Conservation (phyloP, 495 filamentous ascomycete genomes). For the Ascobolus immersus region DNA sequence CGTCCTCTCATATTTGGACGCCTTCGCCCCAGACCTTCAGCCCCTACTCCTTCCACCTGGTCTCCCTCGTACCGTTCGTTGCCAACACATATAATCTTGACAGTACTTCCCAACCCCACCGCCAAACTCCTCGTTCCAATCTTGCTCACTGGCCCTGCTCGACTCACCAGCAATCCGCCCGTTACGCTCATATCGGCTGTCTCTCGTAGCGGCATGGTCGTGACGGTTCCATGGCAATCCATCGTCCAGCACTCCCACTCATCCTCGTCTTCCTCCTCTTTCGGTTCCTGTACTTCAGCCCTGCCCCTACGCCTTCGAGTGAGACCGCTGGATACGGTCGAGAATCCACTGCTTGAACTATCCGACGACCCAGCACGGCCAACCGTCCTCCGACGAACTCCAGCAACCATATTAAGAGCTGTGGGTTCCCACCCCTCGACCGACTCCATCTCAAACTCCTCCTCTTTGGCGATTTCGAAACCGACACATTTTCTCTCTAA, state of each 20-base stretch:
- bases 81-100: constrained; percentile 38
- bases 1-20: constrained; percentile 19
- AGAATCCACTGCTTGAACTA: too few species aligned
- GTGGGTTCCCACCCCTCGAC: constrained; percentile 23
- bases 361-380: constrained; percentile 4
- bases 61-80: constrained; percentile 33
- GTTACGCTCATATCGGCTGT: constrained; percentile 12
- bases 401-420: constrained; percentile 16
- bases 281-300: background rate
- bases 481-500: constrained; percentile 17
- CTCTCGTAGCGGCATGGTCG: constrained; percentile 16
- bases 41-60: too few species aligned
- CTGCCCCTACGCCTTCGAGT: too few species aligned
- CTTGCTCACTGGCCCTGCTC: constrained; percentile 31
- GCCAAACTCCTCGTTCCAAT: constrained; percentile 34
- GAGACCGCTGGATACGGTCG: too few species aligned
- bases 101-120: constrained; percentile 37
- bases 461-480: constrained; percentile 15
- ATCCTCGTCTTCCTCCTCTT: constrained; percentile 15
- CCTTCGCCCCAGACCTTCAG: constrained; percentile 17
- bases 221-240: constrained; percentile 22
- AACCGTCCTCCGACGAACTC: constrained; percentile 16
- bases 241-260: constrained; percentile 45
- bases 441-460: constrained; percentile 16
- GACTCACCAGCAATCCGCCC: constrained; percentile 30